Conservation (phyloP, 2,329 filamentous ascomycete species). For the Colletotrichum neosansevieriae region DNA sequence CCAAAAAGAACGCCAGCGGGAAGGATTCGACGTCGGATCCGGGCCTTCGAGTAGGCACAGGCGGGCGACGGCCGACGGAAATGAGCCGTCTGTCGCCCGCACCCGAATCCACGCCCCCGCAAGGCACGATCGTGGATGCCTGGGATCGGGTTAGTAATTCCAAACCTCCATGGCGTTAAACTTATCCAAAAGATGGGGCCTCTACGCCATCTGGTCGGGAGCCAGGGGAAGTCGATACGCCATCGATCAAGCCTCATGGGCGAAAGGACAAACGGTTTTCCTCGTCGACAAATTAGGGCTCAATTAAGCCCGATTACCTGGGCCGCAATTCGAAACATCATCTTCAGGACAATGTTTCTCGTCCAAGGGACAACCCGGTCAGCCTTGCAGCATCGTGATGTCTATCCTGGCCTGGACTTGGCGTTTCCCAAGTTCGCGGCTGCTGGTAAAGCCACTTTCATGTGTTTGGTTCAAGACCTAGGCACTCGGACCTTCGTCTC, state of each 20-base stretch:
- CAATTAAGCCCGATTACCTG: conserved; percentile 22
- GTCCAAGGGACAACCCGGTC: neutral
- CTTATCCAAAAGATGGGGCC: neutral
- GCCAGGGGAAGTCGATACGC: neutral
- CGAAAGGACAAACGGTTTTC: conserved; percentile 13
- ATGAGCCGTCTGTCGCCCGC: conserved; percentile 11
- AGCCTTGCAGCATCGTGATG: conserved; percentile 3
- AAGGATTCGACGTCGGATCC: conserved; percentile 27
- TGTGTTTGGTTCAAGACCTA: neutral
- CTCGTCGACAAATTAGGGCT: conserved; percentile 1
- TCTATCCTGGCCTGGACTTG: neutral
- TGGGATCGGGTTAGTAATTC: neutral
- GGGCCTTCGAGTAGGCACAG: neutral
- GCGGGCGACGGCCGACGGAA: conserved; percentile 1
- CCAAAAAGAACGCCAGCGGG: conserved; percentile 5
- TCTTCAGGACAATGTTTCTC: neutral
- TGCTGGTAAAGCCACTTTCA: no score
- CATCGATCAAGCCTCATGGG: neutral
- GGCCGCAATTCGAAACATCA: conserved; percentile 15
- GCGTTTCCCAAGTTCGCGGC: neutral
- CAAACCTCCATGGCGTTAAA: conserved; percentile 32
- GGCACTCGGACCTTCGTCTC: neutral
- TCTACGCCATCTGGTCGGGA: conserved; percentile 17
- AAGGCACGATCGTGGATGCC: conserved; percentile 16
- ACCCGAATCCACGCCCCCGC: conserved; percentile 7